phyloP scores from a whole-genome alignment of 108 stramenopile genomes.

The Pseudonitzschia pungens region DNA sequence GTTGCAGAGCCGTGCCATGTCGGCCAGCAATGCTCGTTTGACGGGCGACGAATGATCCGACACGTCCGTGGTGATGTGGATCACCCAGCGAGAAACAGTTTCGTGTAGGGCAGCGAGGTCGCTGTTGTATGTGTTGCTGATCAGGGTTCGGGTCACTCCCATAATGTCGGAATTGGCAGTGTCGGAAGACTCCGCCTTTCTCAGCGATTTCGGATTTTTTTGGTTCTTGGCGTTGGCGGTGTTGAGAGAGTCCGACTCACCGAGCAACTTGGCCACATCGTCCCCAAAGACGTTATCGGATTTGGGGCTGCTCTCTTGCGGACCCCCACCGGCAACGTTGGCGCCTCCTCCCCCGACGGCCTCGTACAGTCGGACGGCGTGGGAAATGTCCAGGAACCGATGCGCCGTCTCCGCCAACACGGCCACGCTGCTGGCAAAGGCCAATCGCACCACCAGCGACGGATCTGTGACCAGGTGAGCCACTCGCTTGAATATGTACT shows the following conservation, averaged over 20 bases:
- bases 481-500: slow-evolving; percentile 93
- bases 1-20: slow-evolving; percentile 82
- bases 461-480: slow-evolving; percentile 85
- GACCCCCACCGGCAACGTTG: background rate
- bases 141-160: slow-evolving; percentile 37
- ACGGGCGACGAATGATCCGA: slow-evolving; percentile 79
- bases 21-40: slow-evolving; percentile 82
- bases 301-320: background rate
- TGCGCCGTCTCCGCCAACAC: slow-evolving; percentile 80
- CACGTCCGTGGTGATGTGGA: slow-evolving; percentile 84
- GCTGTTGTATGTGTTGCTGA: slow-evolving; percentile 70
- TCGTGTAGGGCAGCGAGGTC: slow-evolving; percentile 79
- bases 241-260: background rate
- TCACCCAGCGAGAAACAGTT: slow-evolving; percentile 81
- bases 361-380: slow-evolving; percentile 78
- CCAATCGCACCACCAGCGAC: slow-evolving; percentile 74
- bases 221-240: background rate
- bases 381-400: slow-evolving; percentile 89
- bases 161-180: slow-evolving; percentile 20
- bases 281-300: slow-evolving; percentile 45
- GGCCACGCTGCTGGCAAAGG: slow-evolving; percentile 84
- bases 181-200: slow-evolving; percentile 21
- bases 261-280: slow-evolving; percentile 47
- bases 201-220: slow-evolving; percentile 16
- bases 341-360: slow-evolving; percentile 64